These are phyloP conservation scores for Boletus reticuloceps DNA, from an alignment of 768 basidiomycete species.

Conservation along the genomic window DNA sequence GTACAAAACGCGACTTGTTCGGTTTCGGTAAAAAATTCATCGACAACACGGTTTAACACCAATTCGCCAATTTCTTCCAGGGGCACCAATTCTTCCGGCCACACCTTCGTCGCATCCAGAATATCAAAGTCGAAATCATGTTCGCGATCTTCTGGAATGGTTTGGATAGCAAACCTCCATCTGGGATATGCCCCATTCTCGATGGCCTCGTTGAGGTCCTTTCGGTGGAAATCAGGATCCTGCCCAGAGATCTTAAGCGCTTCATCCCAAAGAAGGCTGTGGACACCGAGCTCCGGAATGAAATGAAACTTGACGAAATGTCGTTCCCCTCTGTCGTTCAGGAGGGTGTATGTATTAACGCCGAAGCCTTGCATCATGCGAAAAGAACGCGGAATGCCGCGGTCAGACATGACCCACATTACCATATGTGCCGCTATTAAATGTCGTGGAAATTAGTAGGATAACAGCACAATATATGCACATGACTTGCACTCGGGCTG, in stretches of 20 bases:
- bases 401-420: slow-evolving; percentile 86
- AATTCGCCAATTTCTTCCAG: slow-evolving; percentile 76
- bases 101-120: slow-evolving; percentile 82
- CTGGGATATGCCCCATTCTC: slow-evolving; percentile 64
- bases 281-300: slow-evolving; percentile 77
- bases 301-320: slow-evolving; percentile 90
- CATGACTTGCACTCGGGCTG: slow-evolving; percentile 55
- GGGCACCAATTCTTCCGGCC: slow-evolving; percentile 81
- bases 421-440: slow-evolving; percentile 63
- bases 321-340: slow-evolving; percentile 63
- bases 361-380: slow-evolving; percentile 91
- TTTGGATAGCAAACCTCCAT: slow-evolving; percentile 71
- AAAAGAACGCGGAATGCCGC: slow-evolving; percentile 79
- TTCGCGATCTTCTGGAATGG: slow-evolving; percentile 66
- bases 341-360: slow-evolving; percentile 80
- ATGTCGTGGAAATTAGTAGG: slow-evolving; percentile 14
- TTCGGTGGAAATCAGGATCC: slow-evolving; percentile 89
- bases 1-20: slow-evolving; percentile 93
- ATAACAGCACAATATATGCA: neutral
- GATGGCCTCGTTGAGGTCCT: slow-evolving; percentile 85
- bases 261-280: slow-evolving; percentile 87
- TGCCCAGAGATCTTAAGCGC: slow-evolving; percentile 79
- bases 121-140: slow-evolving; percentile 87
- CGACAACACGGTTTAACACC: slow-evolving; percentile 57
- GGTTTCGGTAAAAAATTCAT: slow-evolving; percentile 82